Base-by-base conservation (phyloP, 139 green algal species). In the Tetraselmis striata region DNA sequence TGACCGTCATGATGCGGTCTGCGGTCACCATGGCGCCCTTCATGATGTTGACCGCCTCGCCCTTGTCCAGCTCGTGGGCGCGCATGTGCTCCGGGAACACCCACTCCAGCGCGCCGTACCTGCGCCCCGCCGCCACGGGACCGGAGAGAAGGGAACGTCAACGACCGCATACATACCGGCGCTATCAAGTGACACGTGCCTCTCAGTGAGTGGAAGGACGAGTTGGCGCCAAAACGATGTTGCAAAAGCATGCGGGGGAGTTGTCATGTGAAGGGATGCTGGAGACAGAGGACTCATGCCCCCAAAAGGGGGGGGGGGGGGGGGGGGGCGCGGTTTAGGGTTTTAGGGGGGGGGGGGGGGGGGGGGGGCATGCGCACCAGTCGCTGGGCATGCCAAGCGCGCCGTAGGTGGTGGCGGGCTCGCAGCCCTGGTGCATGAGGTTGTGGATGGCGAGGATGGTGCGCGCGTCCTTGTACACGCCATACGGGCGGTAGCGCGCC, bases 51-150 rank as follows among this genome's bases (percentile, higher is more conserved):
- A 85, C 76, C 18, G 78, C 76, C 58, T 82, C 31, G 45, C 45
- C 45, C 45, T 67, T 67, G 45, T 67, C 45, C 45, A 67, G 18
- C 45, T 67, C 45, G 45, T 67, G 45, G 5, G 45, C 45, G 0
- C 93, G 88, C 91, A 92, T 86, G 82, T 95, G 87, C 1, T 91
- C 90, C 0, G 93, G 93, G 82, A 95, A 97, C 87, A 96, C 92
- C 82, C 85, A 98, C 88, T 98, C 95, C 59, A 98, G 76, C 1
- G 86, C 84, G 2, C 85, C 79, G 87, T 98, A 98, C 94, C 94
- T 67, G 45, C 45, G 45, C 45, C 5, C 11, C 45, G 45, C 11
- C 45, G 45, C 11, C 18, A 18, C 45, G n/a, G n/a, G n/a, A n/a
- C n/a, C n/a, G n/a, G n/a, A n/a, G n/a, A n/a, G n/a, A n/a, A n/a